Base-by-base conservation (phyloP, 2,329 filamentous ascomycete species). In the Exophiala aquamarina region DNA sequence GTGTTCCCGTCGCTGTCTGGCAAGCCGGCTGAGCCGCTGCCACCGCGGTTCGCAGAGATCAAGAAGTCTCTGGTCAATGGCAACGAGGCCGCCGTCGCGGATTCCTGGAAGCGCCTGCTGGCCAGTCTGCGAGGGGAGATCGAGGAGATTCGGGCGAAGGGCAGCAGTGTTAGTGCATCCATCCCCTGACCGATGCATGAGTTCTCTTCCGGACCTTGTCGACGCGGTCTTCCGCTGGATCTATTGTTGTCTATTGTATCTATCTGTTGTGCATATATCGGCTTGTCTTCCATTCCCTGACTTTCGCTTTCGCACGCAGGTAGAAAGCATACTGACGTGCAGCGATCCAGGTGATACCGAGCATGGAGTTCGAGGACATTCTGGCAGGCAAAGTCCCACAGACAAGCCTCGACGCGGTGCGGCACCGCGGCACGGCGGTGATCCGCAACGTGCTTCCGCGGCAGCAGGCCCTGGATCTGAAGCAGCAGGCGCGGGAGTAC, bases 401-500 rank as follows among this genome's bases (percentile, higher is more conserved):
- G 3, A 47, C 60, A 1, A 59, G 64, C 13, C 43, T 70, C 29
- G 70, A 68, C 1, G 81, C 83, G 51, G 76, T 87, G 23, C 67
- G 70, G 49, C 80, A 82, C 56, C 73, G 83, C 1, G 85, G 84
- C 7, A 78, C 75, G 0, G 78, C 79, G 1, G 80, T 90, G 1
- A 72, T 90, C 17, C 74, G 79, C 34, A 81, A 81, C 10, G 86
- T 89, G 3, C 66, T 90, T 11, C 77, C 82, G 0, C 76, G 81
- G 55, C 65, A 70, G 1, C 78, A 85, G 61, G 86, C 85, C 0
- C 68, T 84, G 38, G 72, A 69, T 1, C 86, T 82, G 58, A 90
- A 90, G 66, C 70, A 71, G 7, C 75, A 83, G 49, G 69, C 85
- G 4, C 77, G 82, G 52, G 77, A 79, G 6, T 90, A 90, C 56